These are phyloP conservation scores for Trypanosoma caninum DNA, from an alignment of 208 protist genomes.

Conservation along the genomic window DNA sequence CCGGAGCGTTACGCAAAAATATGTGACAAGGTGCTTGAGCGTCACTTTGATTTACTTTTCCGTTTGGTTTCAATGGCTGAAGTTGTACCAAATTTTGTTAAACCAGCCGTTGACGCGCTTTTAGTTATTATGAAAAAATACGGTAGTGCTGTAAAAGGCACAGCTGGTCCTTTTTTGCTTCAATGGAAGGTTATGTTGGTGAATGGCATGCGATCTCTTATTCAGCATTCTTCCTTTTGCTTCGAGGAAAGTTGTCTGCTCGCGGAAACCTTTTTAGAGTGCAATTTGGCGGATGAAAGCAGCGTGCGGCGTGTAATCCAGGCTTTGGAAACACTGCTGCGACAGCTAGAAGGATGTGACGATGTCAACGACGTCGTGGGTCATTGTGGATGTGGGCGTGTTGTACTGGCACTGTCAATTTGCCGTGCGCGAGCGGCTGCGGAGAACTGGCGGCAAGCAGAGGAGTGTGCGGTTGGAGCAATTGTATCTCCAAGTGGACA, in stretches of 20 bases:
- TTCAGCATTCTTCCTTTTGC: constrained; percentile 50
- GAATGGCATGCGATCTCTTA: constrained; percentile 40
- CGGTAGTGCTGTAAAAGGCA: neutral
- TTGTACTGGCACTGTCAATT: constrained; percentile 31
- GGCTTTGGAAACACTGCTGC: constrained; percentile 44
- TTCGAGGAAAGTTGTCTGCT: constrained; percentile 42
- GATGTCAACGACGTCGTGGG: constrained; percentile 16
- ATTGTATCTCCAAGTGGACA: constrained; percentile 42
- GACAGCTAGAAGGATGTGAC: constrained; percentile 47
- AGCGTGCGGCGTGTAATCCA: constrained; percentile 46
- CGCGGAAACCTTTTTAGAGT: constrained; percentile 40
- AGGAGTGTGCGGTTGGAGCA: constrained; percentile 18
- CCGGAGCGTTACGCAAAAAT: constrained; percentile 4
- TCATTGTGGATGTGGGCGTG: constrained; percentile 29
- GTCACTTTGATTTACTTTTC: constrained; percentile 31
- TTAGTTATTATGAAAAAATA: constrained; percentile 24
- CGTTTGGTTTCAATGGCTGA: constrained; percentile 50
- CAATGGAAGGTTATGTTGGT: constrained; percentile 57
- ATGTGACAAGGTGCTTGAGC: constrained; percentile 23
- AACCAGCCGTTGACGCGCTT: constrained; percentile 38
- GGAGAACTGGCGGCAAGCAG: constrained; percentile 28
- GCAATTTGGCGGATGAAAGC: constrained; percentile 50
- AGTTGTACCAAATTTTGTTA: constrained; percentile 51
- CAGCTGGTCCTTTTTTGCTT: constrained; percentile 29
- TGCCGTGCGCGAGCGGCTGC: neutral